Conservation (phyloP, 2,329 filamentous ascomycete species). For the Fragosphaeria purpurea region DNA sequence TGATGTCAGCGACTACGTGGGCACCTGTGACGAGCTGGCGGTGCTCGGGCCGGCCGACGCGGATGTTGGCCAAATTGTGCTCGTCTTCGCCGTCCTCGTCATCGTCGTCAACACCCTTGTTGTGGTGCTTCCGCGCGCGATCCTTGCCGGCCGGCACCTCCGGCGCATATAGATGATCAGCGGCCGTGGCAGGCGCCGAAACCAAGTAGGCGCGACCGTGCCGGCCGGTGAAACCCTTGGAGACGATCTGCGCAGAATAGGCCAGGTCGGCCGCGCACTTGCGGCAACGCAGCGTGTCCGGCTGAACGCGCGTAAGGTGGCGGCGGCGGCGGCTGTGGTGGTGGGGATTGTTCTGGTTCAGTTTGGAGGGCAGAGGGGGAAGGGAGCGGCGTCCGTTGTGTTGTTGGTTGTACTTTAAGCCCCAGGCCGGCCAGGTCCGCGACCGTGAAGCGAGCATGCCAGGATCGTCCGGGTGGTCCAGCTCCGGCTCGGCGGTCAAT, state of each 20-base stretch:
- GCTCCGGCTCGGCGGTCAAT: conserved; percentile 2
- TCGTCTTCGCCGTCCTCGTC: not conserved
- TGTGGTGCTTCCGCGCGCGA: conserved; percentile 13
- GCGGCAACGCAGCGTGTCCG: conserved; percentile 49
- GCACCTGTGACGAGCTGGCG: conserved; percentile 51
- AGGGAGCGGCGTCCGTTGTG: too few relatives aligned
- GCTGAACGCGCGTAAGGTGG: conserved; percentile 33
- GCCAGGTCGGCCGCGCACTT: conserved; percentile 52
- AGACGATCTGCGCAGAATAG: conserved; percentile 50
- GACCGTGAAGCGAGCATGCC: too few relatives aligned
- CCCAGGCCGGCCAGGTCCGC: too few relatives aligned
- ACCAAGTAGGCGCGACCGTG: conserved; percentile 56
- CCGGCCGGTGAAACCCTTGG: conserved; percentile 56
- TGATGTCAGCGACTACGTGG: conserved; percentile 56
- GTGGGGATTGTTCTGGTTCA: not conserved
- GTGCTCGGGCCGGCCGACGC: conserved; percentile 42
- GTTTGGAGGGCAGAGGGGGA: too few relatives aligned
- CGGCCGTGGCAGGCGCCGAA: conserved; percentile 18
- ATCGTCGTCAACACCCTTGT: conserved; percentile 2
- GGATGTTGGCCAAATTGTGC: conserved; percentile 41
- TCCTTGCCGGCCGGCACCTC: conserved; percentile 1
- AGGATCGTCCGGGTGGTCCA: not conserved
- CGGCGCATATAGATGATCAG: conserved; percentile 10
- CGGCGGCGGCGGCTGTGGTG: conserved; percentile 3
- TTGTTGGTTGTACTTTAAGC: too few relatives aligned